A percentile compares a stretch with the other conserved stretches of the same genome.
Evolutionary conservation across 768 basidiomycete species (phyloP).

Genomic region (Crucibulum laeve): DNA sequence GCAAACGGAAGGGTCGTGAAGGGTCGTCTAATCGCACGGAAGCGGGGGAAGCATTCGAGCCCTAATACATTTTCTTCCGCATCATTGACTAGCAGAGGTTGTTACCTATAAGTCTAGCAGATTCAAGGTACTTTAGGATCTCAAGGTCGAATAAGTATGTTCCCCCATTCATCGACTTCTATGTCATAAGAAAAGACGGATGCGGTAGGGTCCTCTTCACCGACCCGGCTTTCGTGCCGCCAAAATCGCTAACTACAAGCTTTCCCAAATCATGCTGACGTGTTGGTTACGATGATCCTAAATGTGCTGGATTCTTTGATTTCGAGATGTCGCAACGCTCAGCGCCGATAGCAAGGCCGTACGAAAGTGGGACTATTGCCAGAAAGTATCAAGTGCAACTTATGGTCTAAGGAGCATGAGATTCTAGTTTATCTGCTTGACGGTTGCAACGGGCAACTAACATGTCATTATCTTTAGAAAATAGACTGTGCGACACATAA

Average conservation of each 20-base stretch:
- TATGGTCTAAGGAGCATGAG: too few species aligned
- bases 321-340: too few species aligned
- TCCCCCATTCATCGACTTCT: constrained; percentile 16
- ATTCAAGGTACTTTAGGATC: constrained; percentile 9
- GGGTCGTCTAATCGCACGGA: constrained; percentile 15
- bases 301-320: background rate
- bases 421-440: too few species aligned
- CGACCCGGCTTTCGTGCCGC: background rate
- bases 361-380: too few species aligned
- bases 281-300: background rate
- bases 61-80: constrained; percentile 3
- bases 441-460: too few species aligned
- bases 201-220: background rate
- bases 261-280: constrained; percentile 7
- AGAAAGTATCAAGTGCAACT: too few species aligned
- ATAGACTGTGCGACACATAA: too few species aligned
- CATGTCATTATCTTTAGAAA: too few species aligned
- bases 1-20: constrained; percentile 4
- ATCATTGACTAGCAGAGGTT: background rate
- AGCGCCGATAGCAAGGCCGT: too few species aligned
- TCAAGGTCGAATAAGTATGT: constrained; percentile 15
- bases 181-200: background rate
- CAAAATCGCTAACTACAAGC: background rate
- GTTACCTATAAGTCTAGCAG: background rate
- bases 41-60: constrained; percentile 10